Conservation (phyloP, 78 protist species). For the Dictyostelium intermedium region DNA sequence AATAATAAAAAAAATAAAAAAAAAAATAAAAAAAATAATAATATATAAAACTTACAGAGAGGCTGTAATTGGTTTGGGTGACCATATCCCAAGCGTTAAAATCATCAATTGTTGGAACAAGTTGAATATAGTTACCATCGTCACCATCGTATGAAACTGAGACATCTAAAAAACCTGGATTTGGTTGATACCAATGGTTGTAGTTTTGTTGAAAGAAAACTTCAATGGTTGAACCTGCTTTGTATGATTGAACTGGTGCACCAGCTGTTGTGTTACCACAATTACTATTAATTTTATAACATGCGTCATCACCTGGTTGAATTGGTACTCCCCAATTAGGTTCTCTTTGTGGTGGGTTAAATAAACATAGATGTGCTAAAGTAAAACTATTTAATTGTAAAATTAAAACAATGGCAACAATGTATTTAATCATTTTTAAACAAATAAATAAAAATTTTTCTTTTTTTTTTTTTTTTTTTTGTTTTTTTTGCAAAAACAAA, state of each 20-base stretch:
- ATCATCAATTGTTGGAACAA: slow-evolving; percentile 4
- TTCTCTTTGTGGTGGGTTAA: slow-evolving; percentile 56
- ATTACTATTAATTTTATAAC: neutral
- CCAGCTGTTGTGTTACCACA: slow-evolving; percentile 46
- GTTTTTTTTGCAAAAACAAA: too few species aligned
- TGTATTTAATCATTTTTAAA: neutral
- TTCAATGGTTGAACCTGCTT: neutral
- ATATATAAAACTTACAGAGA: slow-evolving; percentile 1
- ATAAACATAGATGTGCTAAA: slow-evolving; percentile 32
- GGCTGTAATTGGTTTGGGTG: slow-evolving; percentile 37
- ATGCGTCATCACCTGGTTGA: slow-evolving; percentile 15
- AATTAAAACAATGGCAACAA: neutral
- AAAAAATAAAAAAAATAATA: neutral
- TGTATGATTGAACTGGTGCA: neutral
- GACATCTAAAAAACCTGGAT: slow-evolving; percentile 49
- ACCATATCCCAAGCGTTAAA: slow-evolving; percentile 69
- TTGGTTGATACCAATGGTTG: slow-evolving; percentile 44
- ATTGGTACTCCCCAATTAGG: neutral
- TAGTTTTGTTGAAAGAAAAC: slow-evolving; percentile 63
- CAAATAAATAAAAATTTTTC: neutral
- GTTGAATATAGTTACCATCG: neutral
- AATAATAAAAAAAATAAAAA: neutral
- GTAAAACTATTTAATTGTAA: neutral
- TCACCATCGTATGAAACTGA: slow-evolving; percentile 57
- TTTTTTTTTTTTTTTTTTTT: neutral